phyloP scores from a whole-genome alignment of 768 basidiomycete species.

The Auriscalpium microsporum region DNA sequence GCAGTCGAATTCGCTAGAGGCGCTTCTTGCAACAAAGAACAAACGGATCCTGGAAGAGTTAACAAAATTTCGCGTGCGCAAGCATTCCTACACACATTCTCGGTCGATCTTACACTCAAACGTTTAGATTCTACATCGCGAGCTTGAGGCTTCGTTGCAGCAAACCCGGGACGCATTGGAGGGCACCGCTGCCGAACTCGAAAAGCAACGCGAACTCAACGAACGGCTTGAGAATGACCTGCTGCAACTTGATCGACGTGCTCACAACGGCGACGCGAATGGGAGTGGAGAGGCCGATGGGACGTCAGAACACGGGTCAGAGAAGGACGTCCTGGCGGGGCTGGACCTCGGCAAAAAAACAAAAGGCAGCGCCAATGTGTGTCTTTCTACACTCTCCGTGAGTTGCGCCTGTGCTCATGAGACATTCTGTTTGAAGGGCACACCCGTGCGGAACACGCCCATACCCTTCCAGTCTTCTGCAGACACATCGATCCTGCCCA shows the following conservation, averaged over 20 bases:
- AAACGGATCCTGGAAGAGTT: slow-evolving; percentile 87
- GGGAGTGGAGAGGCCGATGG: slow-evolving; percentile 17
- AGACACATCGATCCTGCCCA: slow-evolving; percentile 94
- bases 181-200: slow-evolving; percentile 53
- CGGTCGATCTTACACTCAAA: not conserved
- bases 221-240: slow-evolving; percentile 91
- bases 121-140: slow-evolving; percentile 67
- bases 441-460: slow-evolving; percentile 43
- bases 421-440: slow-evolving; percentile 10
- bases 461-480: slow-evolving; percentile 67
- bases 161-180: slow-evolving; percentile 50
- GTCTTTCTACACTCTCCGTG: not conserved
- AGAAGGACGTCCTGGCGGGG: slow-evolving; percentile 58
- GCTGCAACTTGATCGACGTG: slow-evolving; percentile 65
- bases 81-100: not conserved
- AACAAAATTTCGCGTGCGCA: slow-evolving; percentile 75
- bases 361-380: slow-evolving; percentile 6
- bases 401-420: too few species aligned
- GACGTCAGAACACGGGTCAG: slow-evolving; percentile 21
- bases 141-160: slow-evolving; percentile 65
- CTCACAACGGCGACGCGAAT: slow-evolving; percentile 25
- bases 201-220: slow-evolving; percentile 72
- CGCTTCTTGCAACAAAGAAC: slow-evolving; percentile 88
- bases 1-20: slow-evolving; percentile 79
- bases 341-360: slow-evolving; percentile 62